Conservation (phyloP, 768 basidiomycete species). For the Pleurotus platypus region DNA sequence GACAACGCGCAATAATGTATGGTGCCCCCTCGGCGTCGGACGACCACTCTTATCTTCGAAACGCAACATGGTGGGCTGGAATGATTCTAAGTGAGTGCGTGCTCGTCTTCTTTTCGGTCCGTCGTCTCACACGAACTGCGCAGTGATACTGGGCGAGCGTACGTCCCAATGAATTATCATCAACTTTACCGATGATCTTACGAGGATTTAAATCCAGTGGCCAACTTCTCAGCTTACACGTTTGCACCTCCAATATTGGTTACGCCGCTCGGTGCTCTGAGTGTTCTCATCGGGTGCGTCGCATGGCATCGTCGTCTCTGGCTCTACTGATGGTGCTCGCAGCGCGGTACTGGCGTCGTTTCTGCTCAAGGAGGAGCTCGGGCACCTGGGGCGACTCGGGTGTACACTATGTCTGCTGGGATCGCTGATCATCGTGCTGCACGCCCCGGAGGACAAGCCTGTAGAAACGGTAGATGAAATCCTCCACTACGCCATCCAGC, state of each 20-base stretch:
- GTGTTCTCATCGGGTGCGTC: slow-evolving; percentile 90
- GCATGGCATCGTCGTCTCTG: slow-evolving; percentile 4
- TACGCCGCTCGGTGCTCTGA: slow-evolving; percentile 96
- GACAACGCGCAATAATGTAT: slow-evolving; percentile 42
- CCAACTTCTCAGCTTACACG: slow-evolving; percentile 94
- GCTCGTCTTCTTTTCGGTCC: background rate
- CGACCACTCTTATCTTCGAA: slow-evolving; percentile 80
- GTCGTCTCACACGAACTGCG: background rate
- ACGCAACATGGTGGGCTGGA: slow-evolving; percentile 97
- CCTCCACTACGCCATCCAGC: slow-evolving; percentile 86
- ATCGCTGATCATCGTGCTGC: slow-evolving; percentile 90
- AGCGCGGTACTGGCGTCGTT: slow-evolving; percentile 95
- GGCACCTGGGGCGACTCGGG: slow-evolving; percentile 86
- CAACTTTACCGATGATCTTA: background rate
- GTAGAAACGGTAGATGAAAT: slow-evolving; percentile 93
- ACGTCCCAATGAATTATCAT: slow-evolving; percentile 10
- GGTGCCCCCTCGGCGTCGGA: slow-evolving; percentile 60
- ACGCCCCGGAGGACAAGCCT: slow-evolving; percentile 94
- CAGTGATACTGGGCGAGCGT: slow-evolving; percentile 95
- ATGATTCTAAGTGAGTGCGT: slow-evolving; percentile 78
- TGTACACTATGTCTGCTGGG: slow-evolving; percentile 84
- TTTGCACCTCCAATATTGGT: slow-evolving; percentile 98
- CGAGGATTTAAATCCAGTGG: slow-evolving; percentile 38
- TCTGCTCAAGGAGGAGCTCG: slow-evolving; percentile 88
- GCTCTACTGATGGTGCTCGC: background rate